Percentiles rank a stretch among this genome's conserved stretches.
Evolutionary conservation across 495 filamentous ascomycete genomes (phyloP).

Genomic region (Lepidopterella palustris): DNA sequence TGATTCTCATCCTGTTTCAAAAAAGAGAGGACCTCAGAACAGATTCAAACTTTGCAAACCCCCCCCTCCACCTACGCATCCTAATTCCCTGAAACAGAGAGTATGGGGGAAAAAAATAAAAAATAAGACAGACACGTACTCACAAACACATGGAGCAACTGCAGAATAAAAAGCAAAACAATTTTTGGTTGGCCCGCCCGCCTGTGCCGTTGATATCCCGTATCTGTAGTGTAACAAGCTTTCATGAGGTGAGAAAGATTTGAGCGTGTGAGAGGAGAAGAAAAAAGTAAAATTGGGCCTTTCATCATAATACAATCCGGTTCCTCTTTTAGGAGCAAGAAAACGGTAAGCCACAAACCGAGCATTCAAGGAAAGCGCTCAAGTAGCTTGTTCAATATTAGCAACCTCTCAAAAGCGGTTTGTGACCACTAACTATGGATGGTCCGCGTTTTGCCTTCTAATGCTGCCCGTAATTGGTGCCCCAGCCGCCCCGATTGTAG

Average conservation of each 20-base stretch:
- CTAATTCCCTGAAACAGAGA: no score
- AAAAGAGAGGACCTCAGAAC: not conserved
- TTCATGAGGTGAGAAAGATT: not conserved
- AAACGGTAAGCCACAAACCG: not conserved
- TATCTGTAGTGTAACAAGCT: not conserved
- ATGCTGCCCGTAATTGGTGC: constrained; percentile 45
- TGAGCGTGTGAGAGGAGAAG: constrained; percentile 1
- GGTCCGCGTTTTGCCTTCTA: constrained; percentile 5
- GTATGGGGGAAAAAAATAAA: no score
- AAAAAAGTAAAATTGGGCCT: constrained; percentile 5
- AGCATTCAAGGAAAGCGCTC: not conserved
- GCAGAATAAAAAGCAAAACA: not conserved
- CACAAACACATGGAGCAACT: not conserved
- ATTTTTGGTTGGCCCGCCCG: not conserved
- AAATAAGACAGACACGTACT: not conserved
- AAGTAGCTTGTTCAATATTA: constrained; percentile 3
- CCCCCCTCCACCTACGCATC: not conserved
- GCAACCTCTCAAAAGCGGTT: not conserved
- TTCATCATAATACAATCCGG: constrained; percentile 25
- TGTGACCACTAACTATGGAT: not conserved
- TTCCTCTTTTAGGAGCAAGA: not conserved
- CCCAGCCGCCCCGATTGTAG: constrained; percentile 45
- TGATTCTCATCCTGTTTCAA: not conserved
- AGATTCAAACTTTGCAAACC: not conserved
- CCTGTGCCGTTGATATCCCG: not conserved